phyloP scores from a whole-genome alignment of 2,329 filamentous ascomycete genomes.

The Colletotrichum sp. region DNA sequence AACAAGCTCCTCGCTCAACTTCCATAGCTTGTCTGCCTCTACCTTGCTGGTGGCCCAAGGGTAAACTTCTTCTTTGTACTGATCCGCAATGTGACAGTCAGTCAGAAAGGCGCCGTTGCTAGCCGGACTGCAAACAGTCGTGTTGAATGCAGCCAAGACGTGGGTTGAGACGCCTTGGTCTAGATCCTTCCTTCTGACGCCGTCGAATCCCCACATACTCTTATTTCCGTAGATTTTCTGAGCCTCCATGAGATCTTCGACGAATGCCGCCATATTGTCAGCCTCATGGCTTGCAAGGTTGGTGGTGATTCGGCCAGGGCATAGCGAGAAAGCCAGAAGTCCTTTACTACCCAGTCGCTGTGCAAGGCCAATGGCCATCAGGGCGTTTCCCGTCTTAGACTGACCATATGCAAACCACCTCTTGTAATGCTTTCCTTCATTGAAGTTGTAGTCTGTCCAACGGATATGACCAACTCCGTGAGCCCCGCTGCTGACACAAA shows the following conservation, averaged over 20 bases:
- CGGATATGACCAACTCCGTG: constrained; percentile 44
- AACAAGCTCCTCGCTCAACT: background rate
- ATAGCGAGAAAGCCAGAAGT: background rate
- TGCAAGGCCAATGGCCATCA: constrained; percentile 33
- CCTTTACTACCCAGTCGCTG: constrained; percentile 27
- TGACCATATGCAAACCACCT: constrained; percentile 27
- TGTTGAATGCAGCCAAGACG: background rate
- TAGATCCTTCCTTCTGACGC: background rate
- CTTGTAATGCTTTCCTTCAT: constrained; percentile 23
- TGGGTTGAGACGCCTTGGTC: background rate
- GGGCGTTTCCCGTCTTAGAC: constrained; percentile 28
- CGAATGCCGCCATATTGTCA: rapidly evolving
- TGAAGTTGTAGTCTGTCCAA: constrained; percentile 48
- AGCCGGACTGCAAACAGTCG: rapidly evolving
- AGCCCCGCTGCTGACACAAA: constrained; percentile 50
- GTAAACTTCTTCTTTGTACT: background rate
- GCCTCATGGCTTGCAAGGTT: background rate
- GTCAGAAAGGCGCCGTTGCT: background rate
- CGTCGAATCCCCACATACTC: background rate
- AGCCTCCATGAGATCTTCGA: rapidly evolving
- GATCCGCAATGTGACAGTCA: background rate
- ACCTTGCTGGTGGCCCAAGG: background rate
- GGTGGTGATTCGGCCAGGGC: background rate
- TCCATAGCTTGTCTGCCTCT: background rate
- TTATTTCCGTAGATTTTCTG: background rate